Percentiles rank a stretch among this genome's conserved stretches.
Evolutionary conservation across 73 alveolate genomes (phyloP).

Genomic region (Blepharisma japonicum): DNA sequence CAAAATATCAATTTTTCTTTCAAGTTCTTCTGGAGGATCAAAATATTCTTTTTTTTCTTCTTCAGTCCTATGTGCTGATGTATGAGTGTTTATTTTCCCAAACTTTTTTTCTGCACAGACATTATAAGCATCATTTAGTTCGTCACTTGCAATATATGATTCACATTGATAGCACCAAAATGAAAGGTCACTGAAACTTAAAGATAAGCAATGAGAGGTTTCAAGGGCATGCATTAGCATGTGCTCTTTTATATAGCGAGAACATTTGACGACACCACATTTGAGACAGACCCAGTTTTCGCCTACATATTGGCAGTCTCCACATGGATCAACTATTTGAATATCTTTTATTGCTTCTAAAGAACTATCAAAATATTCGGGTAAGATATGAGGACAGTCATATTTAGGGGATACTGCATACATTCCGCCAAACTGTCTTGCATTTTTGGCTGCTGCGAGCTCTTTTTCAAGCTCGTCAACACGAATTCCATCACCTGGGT

Average conservation of each 20-base stretch:
- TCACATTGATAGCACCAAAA: conserved; percentile 70
- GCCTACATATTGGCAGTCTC: conserved; percentile 38
- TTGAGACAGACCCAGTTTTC: conserved; percentile 80
- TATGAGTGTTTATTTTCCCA: neutral
- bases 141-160: neutral
- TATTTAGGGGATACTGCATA: conserved; percentile 58
- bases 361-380: conserved; percentile 31
- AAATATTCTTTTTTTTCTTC: conserved; percentile 80
- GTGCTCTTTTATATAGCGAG: conserved; percentile 68
- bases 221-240: conserved; percentile 63
- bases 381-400: conserved; percentile 70
- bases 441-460: conserved; percentile 12
- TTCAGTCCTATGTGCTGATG: conserved; percentile 56
- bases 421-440: conserved; percentile 40
- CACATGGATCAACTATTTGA: conserved; percentile 42
- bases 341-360: neutral
- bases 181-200: conserved; percentile 73
- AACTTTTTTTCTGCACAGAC: neutral
- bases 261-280: conserved; percentile 64
- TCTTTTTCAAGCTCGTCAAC: neutral
- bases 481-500: neutral
- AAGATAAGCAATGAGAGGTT: conserved; percentile 55
- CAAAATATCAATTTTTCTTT: conserved; percentile 51
- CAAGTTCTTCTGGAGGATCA: conserved; percentile 71
- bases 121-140: neutral